A percentile compares a stretch with the other conserved stretches of the same genome.
Evolutionary conservation across 177 flowering plant species (phyloP).

Genomic region (Viscum album): DNA sequence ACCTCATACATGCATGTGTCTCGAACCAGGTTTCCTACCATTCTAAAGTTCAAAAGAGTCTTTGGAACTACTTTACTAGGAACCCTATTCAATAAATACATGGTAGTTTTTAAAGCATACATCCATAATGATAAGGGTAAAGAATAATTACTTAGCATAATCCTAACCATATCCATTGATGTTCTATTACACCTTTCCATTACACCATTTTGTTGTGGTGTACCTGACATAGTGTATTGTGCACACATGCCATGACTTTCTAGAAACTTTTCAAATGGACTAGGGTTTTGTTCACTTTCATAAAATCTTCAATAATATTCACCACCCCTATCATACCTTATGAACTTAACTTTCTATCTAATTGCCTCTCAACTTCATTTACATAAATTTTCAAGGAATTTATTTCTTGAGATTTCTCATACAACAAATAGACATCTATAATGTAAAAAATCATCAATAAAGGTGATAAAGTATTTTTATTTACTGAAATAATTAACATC

Average conservation of each 20-base stretch:
- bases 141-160: background rate
- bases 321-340: background rate
- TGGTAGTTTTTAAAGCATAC: background rate
- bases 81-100: background rate
- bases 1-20: conserved; percentile 1
- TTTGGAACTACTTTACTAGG: conserved; percentile 6
- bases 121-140: conserved; percentile 1
- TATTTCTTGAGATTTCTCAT: too few species aligned
- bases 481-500: background rate
- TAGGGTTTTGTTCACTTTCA: background rate
- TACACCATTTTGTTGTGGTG: background rate
- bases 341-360: background rate
- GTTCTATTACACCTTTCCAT: background rate
- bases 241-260: background rate
- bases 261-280: background rate
- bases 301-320: background rate
- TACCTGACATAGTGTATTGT: background rate
- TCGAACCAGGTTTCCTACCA: background rate
- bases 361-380: background rate
- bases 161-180: background rate
- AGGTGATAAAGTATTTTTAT: background rate
- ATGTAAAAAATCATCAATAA: background rate
- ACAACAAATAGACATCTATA: background rate
- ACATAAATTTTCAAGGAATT: background rate
- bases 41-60: conserved; percentile 4